phyloP scores from a whole-genome alignment of 1,284 basidiomycete species.

The Puccinia hordei region DNA sequence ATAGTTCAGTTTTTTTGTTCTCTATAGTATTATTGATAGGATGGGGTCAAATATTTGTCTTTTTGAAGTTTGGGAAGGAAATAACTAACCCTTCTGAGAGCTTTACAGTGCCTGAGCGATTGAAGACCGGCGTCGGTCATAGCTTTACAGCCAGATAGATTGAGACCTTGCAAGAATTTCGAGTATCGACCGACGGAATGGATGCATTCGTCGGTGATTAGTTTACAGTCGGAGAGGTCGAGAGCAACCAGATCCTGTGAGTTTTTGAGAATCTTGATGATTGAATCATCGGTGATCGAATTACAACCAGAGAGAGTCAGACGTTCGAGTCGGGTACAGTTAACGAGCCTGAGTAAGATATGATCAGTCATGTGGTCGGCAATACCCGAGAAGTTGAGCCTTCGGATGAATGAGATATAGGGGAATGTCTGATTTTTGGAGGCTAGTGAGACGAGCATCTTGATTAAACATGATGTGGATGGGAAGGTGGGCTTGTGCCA shows the following conservation, averaged over 20 bases:
- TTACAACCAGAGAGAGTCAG: constrained; percentile 85
- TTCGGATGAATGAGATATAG: constrained; percentile 82
- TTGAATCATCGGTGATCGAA: constrained; percentile 69
- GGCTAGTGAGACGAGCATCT: constrained; percentile 72
- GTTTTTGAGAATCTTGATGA: constrained; percentile 70
- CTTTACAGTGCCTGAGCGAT: constrained; percentile 71
- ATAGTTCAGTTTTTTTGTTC: background rate
- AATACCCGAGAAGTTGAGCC: constrained; percentile 83
- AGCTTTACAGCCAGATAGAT: constrained; percentile 78
- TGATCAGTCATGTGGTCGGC: constrained; percentile 75
- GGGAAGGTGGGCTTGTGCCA: constrained; percentile 88
- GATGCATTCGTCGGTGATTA: constrained; percentile 71
- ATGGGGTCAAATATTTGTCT: no score
- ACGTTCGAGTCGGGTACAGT: constrained; percentile 82
- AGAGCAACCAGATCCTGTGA: constrained; percentile 76
- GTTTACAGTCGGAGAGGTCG: constrained; percentile 70
- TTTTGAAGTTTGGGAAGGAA: background rate
- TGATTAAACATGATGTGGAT: constrained; percentile 71
- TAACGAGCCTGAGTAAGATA: constrained; percentile 72
- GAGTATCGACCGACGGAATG: constrained; percentile 72
- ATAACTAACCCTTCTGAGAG: constrained; percentile 67
- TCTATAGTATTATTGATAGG: no score
- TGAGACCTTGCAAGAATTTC: constrained; percentile 84
- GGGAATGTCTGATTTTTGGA: constrained; percentile 71
- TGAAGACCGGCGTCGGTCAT: constrained; percentile 78